Evolutionary conservation across 257 asterid genomes (phyloP).

Genomic region (Solanum chiquidenum): DNA sequence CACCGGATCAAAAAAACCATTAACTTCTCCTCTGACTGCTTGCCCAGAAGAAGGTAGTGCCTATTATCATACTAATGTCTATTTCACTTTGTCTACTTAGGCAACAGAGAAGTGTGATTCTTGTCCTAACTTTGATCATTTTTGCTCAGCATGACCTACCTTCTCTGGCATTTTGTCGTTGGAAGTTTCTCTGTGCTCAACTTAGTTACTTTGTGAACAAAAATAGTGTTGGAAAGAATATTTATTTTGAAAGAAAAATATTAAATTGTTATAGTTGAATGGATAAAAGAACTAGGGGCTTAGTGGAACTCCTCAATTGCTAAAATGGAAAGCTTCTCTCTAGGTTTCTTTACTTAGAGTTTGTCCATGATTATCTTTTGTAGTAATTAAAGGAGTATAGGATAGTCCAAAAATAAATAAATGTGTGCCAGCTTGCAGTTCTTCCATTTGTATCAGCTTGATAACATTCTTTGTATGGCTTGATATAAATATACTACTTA

Average conservation of each 20-base stretch:
- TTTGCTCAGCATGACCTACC: background rate
- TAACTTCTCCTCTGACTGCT: slow-evolving; percentile 19
- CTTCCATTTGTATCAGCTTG: background rate
- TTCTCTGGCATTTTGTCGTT: background rate
- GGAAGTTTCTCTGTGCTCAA: background rate
- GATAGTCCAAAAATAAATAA: background rate
- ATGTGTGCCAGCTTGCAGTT: background rate
- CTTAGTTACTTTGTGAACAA: background rate
- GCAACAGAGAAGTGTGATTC: background rate
- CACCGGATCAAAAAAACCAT: slow-evolving; percentile 38
- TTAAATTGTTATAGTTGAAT: background rate
- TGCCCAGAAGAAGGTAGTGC: background rate
- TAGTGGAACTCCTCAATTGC: background rate
- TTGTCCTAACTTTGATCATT: background rate
- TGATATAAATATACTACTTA: background rate
- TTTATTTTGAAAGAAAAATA: background rate
- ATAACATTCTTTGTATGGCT: background rate
- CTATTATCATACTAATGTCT: background rate
- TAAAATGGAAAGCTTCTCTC: background rate
- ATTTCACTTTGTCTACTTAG: background rate
- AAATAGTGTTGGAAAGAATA: background rate
- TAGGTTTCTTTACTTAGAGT: background rate
- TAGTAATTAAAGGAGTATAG: background rate
- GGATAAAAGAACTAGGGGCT: background rate
- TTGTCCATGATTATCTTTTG: background rate